Evolutionary conservation across 2,329 filamentous ascomycete genomes (phyloP), one percentile per base, ranked within the genome.

Genomic region (Trichophyton mentagrophytes): DNA sequence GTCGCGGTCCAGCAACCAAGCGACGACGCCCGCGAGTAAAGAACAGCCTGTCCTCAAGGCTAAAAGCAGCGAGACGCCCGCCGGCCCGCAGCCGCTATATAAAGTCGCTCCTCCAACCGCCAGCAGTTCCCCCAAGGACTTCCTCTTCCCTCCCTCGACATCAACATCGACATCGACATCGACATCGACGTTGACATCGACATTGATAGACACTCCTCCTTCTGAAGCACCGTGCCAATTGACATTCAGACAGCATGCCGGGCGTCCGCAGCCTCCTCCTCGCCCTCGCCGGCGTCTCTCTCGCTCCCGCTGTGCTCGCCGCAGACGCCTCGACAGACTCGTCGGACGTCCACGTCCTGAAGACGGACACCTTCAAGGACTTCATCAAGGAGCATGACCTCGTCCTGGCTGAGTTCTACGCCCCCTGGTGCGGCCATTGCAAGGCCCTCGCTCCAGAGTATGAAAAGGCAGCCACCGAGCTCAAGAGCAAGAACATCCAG

Each of bases 381-480:
- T 99, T 96, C 76, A 79, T 99, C 72, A 87, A 87, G 74, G 78
- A 85, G 69, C 88, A 97, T 75, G 85, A 90, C 69, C 82, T 99
- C 61, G 92, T 96, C 60, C 86, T 99, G 64, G 90, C 90, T 69
- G 91, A 99, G 80, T 99, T 96, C 85, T 96, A 89, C 75, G 92
- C 92, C 67, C 91, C 92, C 69, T 95, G 92, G 91, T 95, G 89
- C 69, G 92, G 91, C 67, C 92, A 97, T 83, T 97, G 92, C 88
- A 97, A 99, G 82, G 92, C 92, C 63, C 89, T 99, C 67, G 93
- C 77, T 38, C 77, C 78, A 27, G 77, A 80, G 65, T 79, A 79
- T 64, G 77, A 79, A 64, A 71, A 74, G 61, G 77, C 77, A 55
- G 77, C 77, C 51, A 75, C 76, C 6, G 73, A 77, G 58, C 66